Percentiles rank a stretch among this genome's conserved stretches.
Evolutionary conservation across 192 early-diverging fungal species (phyloP).

Genomic region (Mortierella hygrophila): DNA sequence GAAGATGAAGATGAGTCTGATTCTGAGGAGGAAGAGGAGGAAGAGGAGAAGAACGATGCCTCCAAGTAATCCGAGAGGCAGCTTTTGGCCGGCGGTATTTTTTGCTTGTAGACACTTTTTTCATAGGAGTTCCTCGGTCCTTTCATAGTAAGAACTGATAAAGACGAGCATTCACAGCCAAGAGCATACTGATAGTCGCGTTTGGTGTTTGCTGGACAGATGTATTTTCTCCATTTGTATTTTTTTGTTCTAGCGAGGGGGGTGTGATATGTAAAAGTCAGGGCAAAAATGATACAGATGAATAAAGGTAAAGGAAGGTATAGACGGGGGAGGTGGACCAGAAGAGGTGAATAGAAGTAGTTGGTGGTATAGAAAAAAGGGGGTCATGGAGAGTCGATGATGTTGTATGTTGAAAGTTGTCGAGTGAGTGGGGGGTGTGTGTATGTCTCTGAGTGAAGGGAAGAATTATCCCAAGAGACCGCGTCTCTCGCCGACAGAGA

Average conservation of each 20-base stretch:
- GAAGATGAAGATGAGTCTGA: slow-evolving; percentile 17
- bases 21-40: slow-evolving; percentile 19
- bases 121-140: not conserved
- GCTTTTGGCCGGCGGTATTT: not conserved
- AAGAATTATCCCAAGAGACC: slow-evolving; percentile 39
- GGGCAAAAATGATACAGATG: not conserved
- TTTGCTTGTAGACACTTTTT: not conserved
- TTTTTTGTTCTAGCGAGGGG: not conserved
- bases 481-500: slow-evolving; percentile 26
- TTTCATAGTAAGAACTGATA: not conserved
- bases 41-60: slow-evolving; percentile 4
- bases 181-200: too few species aligned
- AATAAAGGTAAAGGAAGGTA: not conserved
- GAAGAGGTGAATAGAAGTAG: not conserved
- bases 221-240: not conserved
- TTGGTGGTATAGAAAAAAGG: not conserved
- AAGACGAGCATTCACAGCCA: not conserved
- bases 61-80: not conserved
- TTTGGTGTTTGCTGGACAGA: too few species aligned
- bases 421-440: not conserved
- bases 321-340: not conserved
- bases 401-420: too few species aligned
- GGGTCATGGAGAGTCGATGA: not conserved
- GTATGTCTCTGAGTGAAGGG: not conserved
- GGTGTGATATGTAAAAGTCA: not conserved